Base-by-base conservation (phyloP, 495 filamentous ascomycete genomes). In the Talaromyces stipitatus region DNA sequence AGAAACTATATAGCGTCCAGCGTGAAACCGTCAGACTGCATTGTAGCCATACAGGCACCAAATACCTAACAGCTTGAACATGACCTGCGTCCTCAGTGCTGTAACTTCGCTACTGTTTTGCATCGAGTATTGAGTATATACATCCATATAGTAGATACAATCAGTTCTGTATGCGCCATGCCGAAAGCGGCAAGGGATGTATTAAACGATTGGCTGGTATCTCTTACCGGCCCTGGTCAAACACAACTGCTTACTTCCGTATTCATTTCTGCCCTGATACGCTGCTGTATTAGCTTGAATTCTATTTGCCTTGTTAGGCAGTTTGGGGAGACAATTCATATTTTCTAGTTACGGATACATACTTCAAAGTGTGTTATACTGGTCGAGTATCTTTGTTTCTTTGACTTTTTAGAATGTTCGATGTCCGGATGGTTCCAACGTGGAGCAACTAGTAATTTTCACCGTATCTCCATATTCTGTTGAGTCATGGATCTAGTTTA, bases 161-260 rank as follows among this genome's bases (percentile, higher is more conserved):
- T 30, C n/a, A 9, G 3, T 11, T 30, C 14, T 9, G 4, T 36
- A 54, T 16, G 30, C 28, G 48, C 26, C 9, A 51, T 28, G 18
- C 48, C 48, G 22, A 16, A 51, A 28, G 14, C 16, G 12, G 48
- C n/a, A 28, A 51, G n/a, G 23, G 6, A 30, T 20, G 30, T 41
- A 54, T 36, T 7, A 27, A 36, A 11, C 62, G 60, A 67, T 69
- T 69, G 66, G 68, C 58, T 62, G 68, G 64, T 24, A 62, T 62
- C 50, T 55, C 61, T 61, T 66, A 45, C 64, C 64, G 66, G 55
- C 36, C 18, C n/a, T 8, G 16, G 18, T 18, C 2, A 18, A 16
- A 18, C 36, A 18, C n/a, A n/a, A n/a, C 16, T 9, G n/a, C 36
- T 18, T 41, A 14, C 36, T 41, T 20, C 4, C 6, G 36, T 41